phyloP scores from a whole-genome alignment of 2,329 filamentous ascomycete species.

The Apiospora hydei region DNA sequence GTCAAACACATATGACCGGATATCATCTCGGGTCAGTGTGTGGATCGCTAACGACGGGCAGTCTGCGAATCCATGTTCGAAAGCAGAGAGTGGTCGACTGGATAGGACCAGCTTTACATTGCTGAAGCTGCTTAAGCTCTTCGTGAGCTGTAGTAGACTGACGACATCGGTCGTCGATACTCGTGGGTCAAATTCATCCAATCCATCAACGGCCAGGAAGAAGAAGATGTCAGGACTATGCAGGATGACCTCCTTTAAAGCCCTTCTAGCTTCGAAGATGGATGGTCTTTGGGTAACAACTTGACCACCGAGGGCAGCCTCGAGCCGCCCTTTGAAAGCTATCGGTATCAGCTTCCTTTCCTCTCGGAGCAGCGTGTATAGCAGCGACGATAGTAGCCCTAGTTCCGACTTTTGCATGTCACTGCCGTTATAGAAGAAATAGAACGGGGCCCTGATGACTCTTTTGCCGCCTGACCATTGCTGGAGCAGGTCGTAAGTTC shows the following conservation, averaged over 20 bases:
- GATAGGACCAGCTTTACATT: slow-evolving; percentile 35
- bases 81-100: slow-evolving; percentile 32
- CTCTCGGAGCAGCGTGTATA: slow-evolving; percentile 31
- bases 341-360: slow-evolving; percentile 29
- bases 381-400: slow-evolving; percentile 32
- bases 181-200: slow-evolving; percentile 36
- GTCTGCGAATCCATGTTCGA: slow-evolving; percentile 29
- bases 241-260: slow-evolving; percentile 27
- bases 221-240: slow-evolving; percentile 27
- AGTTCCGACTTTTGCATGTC: slow-evolving; percentile 34
- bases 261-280: slow-evolving; percentile 30
- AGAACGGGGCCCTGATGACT: slow-evolving; percentile 31
- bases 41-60: slow-evolving; percentile 31
- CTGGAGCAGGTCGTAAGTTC: slow-evolving; percentile 31
- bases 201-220: slow-evolving; percentile 35
- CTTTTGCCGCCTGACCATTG: slow-evolving; percentile 28
- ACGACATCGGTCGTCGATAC: slow-evolving; percentile 29
- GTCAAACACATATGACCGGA: slow-evolving; percentile 30
- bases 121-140: slow-evolving; percentile 19
- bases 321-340: not conserved
- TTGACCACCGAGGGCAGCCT: not conserved
- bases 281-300: not conserved
- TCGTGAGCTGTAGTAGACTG: slow-evolving; percentile 31
- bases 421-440: slow-evolving; percentile 33
- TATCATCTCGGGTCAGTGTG: slow-evolving; percentile 33